phyloP scores from a whole-genome alignment of 805 yeast species.

The Pichia sporocuriosa region DNA sequence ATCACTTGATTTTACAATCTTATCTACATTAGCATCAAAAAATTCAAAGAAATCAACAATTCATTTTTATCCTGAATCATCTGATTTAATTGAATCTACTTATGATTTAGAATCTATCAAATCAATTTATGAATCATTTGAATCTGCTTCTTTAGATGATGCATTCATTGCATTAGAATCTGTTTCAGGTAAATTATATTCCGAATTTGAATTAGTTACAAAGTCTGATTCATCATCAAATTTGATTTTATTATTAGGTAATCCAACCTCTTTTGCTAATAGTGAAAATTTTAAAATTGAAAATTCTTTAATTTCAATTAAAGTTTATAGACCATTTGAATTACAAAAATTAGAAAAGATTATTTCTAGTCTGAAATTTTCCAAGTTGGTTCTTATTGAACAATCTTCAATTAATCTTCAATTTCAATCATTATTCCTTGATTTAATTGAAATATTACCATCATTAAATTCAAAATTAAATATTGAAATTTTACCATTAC shows the following conservation, averaged over 20 bases:
- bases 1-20: constrained; percentile 45
- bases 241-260: constrained; percentile 60
- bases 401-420: constrained; percentile 44
- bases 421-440: constrained; percentile 50
- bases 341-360: constrained; percentile 43
- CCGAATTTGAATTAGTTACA: constrained; percentile 34
- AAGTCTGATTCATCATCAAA: constrained; percentile 20
- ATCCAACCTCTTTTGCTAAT: constrained; percentile 28
- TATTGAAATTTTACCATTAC: constrained; percentile 53
- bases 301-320: constrained; percentile 48
- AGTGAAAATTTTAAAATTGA: constrained; percentile 12
- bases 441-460: constrained; percentile 57
- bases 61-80: constrained; percentile 49
- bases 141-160: constrained; percentile 26
- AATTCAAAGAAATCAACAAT: constrained; percentile 50
- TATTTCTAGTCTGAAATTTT: constrained; percentile 38
- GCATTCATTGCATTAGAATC: constrained; percentile 29
- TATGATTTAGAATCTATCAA: constrained; percentile 12
- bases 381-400: constrained; percentile 54
- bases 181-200: constrained; percentile 25
- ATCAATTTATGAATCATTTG: constrained; percentile 16
- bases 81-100: neutral
- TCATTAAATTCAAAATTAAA: constrained; percentile 37
- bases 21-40: constrained; percentile 52
- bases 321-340: constrained; percentile 70